Conservation (phyloP, 805 yeast genomes). For the Ogataea dorogensis region DNA sequence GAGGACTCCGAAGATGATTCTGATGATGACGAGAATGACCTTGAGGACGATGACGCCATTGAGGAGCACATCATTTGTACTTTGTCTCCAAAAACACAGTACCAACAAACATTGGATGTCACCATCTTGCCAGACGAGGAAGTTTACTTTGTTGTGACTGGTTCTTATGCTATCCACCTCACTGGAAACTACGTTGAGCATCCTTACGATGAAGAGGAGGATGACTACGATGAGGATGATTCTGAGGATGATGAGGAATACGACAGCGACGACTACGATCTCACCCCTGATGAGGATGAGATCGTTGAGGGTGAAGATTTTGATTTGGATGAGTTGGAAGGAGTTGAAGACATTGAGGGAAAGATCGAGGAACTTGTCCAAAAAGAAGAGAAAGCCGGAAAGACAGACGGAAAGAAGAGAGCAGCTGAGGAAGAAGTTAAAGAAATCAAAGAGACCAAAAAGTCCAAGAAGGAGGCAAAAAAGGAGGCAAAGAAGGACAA, state of each 20-base stretch:
- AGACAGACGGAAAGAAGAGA: slow-evolving; percentile 18
- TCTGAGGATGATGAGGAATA: slow-evolving; percentile 43
- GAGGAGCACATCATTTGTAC: slow-evolving; percentile 88
- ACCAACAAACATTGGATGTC: slow-evolving; percentile 87
- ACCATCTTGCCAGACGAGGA: slow-evolving; percentile 93
- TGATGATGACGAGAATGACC: slow-evolving; percentile 54
- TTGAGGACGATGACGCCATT: slow-evolving; percentile 68
- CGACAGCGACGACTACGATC: slow-evolving; percentile 56
- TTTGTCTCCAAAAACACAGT: slow-evolving; percentile 77
- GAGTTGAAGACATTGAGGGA: slow-evolving; percentile 66
- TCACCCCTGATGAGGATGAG: slow-evolving; percentile 79
- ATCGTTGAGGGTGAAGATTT: slow-evolving; percentile 47
- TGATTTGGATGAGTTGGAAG: slow-evolving; percentile 63
- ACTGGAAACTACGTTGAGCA: slow-evolving; percentile 96
- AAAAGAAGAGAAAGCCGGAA: slow-evolving; percentile 40
- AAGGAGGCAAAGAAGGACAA: slow-evolving; percentile 46
- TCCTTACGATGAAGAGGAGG: slow-evolving; percentile 76
- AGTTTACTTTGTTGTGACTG: slow-evolving; percentile 90
- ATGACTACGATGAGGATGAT: slow-evolving; percentile 47
- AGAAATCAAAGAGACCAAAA: slow-evolving; percentile 28
- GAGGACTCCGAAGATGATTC: slow-evolving; percentile 34
- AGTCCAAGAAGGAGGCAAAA: slow-evolving; percentile 26
- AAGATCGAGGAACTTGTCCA: slow-evolving; percentile 74
- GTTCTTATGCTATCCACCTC: slow-evolving; percentile 89
- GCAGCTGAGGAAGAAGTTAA: slow-evolving; percentile 35